phyloP scores from a whole-genome alignment of 768 basidiomycete species.

The Suillus subaureus region DNA sequence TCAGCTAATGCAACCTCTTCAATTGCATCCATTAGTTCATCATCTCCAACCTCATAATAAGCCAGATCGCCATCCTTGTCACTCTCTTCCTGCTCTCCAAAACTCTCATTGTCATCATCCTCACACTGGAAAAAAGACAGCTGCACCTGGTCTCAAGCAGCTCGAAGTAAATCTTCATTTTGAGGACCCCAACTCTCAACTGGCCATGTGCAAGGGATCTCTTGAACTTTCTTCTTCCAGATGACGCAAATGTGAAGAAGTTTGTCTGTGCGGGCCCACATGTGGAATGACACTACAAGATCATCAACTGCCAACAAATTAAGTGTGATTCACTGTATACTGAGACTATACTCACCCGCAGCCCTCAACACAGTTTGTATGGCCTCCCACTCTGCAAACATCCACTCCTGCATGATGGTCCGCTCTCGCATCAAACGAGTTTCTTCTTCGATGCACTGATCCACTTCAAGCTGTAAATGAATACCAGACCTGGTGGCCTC shows the following conservation, averaged over 20 bases:
- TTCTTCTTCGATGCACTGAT: background rate
- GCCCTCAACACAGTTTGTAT: background rate
- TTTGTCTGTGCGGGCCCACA: background rate
- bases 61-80: background rate
- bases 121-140: background rate
- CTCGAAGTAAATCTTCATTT: background rate
- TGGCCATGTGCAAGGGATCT: background rate
- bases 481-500: slow-evolving; percentile 3
- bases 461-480: background rate
- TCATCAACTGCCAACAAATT: background rate
- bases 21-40: slow-evolving; percentile 7
- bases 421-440: background rate
- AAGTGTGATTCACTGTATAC: background rate
- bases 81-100: background rate
- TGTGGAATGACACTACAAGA: background rate
- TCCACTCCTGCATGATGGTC: background rate
- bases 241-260: background rate
- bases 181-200: background rate
- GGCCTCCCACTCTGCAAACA: background rate
- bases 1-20: slow-evolving; percentile 11
- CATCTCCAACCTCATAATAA: background rate
- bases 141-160: background rate
- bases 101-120: background rate
- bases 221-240: background rate
- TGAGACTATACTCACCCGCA: slow-evolving; percentile 11